phyloP scores from a whole-genome alignment of 805 yeast species.

The Wickerhamiella cacticola region DNA sequence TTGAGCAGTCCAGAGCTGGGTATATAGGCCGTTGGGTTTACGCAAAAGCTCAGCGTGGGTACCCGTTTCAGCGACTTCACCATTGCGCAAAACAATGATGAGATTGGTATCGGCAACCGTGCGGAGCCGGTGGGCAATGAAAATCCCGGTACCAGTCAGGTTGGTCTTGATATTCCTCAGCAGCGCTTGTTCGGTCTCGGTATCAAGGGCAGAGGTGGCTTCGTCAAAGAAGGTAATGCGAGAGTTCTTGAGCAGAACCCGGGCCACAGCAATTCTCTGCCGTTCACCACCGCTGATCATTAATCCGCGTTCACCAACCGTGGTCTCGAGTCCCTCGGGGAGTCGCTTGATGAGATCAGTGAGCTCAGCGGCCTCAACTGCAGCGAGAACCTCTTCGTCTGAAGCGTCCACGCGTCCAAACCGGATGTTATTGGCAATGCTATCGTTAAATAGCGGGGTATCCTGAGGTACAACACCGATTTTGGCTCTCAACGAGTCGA shows the following conservation, averaged over 20 bases:
- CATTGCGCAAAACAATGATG: slow-evolving; percentile 73
- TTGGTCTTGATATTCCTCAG: slow-evolving; percentile 60
- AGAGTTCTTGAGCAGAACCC: slow-evolving; percentile 73
- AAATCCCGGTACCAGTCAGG: slow-evolving; percentile 57
- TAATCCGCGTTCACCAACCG: slow-evolving; percentile 93
- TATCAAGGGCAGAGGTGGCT: slow-evolving; percentile 89
- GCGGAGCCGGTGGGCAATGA: slow-evolving; percentile 86
- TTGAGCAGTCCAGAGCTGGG: slow-evolving; percentile 83
- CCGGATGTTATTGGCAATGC: slow-evolving; percentile 74
- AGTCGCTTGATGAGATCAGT: slow-evolving; percentile 49
- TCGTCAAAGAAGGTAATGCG: slow-evolving; percentile 93
- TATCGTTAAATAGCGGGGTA: slow-evolving; percentile 87
- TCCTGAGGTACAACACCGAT: slow-evolving; percentile 97
- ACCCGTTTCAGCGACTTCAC: slow-evolving; percentile 80
- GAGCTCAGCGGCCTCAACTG: slow-evolving; percentile 60
- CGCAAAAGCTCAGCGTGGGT: slow-evolving; percentile 53
- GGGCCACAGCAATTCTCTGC: slow-evolving; percentile 86
- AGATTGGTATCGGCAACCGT: slow-evolving; percentile 90
- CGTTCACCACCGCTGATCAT: slow-evolving; percentile 99
- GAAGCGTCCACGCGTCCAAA: slow-evolving; percentile 70
- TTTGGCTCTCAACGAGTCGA: slow-evolving; percentile 59
- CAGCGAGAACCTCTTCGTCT: slow-evolving; percentile 55
- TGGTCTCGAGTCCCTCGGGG: slow-evolving; percentile 74
- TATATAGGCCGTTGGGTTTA: slow-evolving; percentile 50
- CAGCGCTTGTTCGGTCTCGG: slow-evolving; percentile 85